Percentiles rank a stretch among this genome's conserved stretches.
Evolutionary conservation across 495 filamentous ascomycete species (phyloP).

Genomic region (Staphylotrichum tortipilum): DNA sequence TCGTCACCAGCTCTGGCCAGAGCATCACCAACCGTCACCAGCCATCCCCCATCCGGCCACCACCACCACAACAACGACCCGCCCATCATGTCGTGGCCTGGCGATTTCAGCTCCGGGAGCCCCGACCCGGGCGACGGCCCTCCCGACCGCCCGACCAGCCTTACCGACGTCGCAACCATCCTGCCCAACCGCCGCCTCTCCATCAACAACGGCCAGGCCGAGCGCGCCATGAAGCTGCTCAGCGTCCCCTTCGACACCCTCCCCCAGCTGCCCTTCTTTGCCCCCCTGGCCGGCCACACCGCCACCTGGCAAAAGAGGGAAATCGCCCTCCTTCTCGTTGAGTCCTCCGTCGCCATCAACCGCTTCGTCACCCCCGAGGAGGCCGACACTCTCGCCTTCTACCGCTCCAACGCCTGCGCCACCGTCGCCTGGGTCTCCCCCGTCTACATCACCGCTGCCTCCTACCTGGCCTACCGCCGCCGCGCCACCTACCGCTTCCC

Average conservation of each 20-base stretch:
- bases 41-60: too few relatives aligned
- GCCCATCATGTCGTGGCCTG: slow-evolving; percentile 5
- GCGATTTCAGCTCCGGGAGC: neutral
- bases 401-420: neutral
- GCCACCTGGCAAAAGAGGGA: neutral
- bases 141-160: neutral
- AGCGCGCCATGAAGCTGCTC: slow-evolving; percentile 1
- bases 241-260: slow-evolving; percentile 11
- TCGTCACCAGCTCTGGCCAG: too few relatives aligned
- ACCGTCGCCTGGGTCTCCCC: slow-evolving; percentile 4
- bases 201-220: neutral
- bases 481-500: slow-evolving; percentile 18
- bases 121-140: neutral
- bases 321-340: neutral
- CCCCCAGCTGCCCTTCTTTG: slow-evolving; percentile 11
- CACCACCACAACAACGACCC: neutral
- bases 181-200: neutral
- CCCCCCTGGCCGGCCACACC: slow-evolving; percentile 3
- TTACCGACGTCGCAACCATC: too few relatives aligned
- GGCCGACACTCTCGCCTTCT: slow-evolving; percentile 12
- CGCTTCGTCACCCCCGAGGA: slow-evolving; percentile 5
- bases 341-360: neutral
- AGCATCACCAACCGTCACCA: neutral
- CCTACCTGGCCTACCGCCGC: slow-evolving; percentile 9
- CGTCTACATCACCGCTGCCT: slow-evolving; percentile 1